Conservation (phyloP, 495 filamentous ascomycete species). For the Rostrohypoxylon terebratum region DNA sequence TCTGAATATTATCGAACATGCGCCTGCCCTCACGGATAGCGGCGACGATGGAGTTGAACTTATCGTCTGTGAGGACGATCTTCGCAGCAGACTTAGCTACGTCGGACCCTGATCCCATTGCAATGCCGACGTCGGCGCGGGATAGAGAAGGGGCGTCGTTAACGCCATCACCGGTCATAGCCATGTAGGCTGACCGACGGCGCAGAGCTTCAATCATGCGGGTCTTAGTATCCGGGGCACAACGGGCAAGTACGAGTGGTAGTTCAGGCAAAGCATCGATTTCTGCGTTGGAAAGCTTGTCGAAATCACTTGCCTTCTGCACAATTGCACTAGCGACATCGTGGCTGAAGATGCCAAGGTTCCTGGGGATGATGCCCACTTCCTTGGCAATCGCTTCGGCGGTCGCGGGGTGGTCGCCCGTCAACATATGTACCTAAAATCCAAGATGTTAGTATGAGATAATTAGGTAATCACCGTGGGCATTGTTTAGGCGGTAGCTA, state of each 20-base stretch:
- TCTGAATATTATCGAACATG: slow-evolving; percentile 85
- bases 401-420: slow-evolving; percentile 80
- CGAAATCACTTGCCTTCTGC: slow-evolving; percentile 73
- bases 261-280: slow-evolving; percentile 69
- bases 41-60: slow-evolving; percentile 83
- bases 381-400: slow-evolving; percentile 80
- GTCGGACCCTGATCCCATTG: slow-evolving; percentile 88
- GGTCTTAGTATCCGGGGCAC: slow-evolving; percentile 73
- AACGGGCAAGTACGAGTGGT: slow-evolving; percentile 74
- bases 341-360: slow-evolving; percentile 64
- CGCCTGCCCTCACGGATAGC: slow-evolving; percentile 78
- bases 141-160: slow-evolving; percentile 86
- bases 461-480: neutral
- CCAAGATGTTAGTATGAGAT: slow-evolving; percentile 10
- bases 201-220: slow-evolving; percentile 77
- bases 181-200: slow-evolving; percentile 68
- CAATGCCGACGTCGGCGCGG: slow-evolving; percentile 84
- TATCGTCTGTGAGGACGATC: slow-evolving; percentile 89
- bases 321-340: slow-evolving; percentile 67
- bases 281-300: slow-evolving; percentile 68
- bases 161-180: slow-evolving; percentile 82
- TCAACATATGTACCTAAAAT: slow-evolving; percentile 76
- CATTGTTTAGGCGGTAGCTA: neutral
- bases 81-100: slow-evolving; percentile 92
- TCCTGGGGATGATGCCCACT: slow-evolving; percentile 76